Evolutionary conservation across 371 early-diverging fungal genomes (phyloP).

Genomic region (Fennellomyces sp.): DNA sequence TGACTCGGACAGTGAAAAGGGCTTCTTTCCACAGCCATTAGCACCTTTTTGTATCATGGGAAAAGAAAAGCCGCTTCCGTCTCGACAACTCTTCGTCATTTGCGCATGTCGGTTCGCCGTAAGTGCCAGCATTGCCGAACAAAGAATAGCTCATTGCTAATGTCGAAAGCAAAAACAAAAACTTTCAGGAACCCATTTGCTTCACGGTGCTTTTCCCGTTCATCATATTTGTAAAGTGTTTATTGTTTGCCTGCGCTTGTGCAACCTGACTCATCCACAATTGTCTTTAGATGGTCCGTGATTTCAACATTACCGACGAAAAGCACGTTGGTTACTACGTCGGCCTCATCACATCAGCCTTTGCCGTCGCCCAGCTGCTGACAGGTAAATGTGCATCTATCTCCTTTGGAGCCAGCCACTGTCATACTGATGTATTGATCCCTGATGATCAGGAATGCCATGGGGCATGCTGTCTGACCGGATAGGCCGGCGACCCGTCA

Average conservation of each 20-base stretch:
- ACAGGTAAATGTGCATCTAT: constrained; percentile 46
- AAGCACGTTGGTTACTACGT: constrained; percentile 68
- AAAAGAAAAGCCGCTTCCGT: constrained; percentile 51
- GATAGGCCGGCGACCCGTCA: constrained; percentile 72
- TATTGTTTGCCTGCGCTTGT: too few species aligned
- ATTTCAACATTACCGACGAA: constrained; percentile 58
- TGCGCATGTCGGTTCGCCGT: constrained; percentile 54
- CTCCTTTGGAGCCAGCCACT: not conserved
- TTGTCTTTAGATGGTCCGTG: constrained; percentile 56
- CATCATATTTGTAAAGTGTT: constrained; percentile 36
- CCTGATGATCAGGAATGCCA: constrained; percentile 29
- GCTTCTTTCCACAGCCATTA: not conserved
- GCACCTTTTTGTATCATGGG: constrained; percentile 5
- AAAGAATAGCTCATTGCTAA: not conserved
- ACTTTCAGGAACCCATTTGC: constrained; percentile 62
- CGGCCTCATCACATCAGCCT: constrained; percentile 65
- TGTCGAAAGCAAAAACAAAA: not conserved
- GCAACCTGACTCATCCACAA: not conserved
- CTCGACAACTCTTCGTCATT: constrained; percentile 56
- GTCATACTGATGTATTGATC: not conserved
- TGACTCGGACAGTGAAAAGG: too few species aligned
- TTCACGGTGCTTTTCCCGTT: constrained; percentile 69
- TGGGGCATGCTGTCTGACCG: constrained; percentile 76
- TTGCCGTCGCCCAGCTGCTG: constrained; percentile 66
- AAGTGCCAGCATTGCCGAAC: constrained; percentile 2